Conservation (phyloP, 164 flowering plant genomes). For the Nymphaea thermarum region DNA sequence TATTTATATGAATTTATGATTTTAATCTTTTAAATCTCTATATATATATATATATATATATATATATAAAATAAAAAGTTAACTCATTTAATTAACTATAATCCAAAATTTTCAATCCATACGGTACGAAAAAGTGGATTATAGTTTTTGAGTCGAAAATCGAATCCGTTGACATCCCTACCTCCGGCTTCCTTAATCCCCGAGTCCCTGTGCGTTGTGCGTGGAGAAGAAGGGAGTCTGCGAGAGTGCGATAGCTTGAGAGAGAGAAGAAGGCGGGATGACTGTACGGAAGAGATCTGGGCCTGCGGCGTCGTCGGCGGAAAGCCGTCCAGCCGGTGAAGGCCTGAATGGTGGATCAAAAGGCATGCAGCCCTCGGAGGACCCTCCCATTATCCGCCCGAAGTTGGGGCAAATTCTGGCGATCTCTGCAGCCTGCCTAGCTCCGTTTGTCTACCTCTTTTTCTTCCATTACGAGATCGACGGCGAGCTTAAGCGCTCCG, state of each 20-base stretch:
- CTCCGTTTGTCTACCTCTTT: conserved; percentile 49
- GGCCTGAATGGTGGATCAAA: not conserved
- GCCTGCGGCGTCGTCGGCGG: not conserved
- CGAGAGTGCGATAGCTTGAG: not conserved
- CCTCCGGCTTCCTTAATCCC: too few species aligned
- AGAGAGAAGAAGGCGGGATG: not conserved
- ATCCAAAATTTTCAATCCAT: too few species aligned
- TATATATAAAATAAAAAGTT: too few species aligned
- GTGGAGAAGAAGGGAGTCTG: too few species aligned
- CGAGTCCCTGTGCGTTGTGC: too few species aligned
- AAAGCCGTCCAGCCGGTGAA: not conserved
- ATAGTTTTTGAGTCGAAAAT: too few species aligned
- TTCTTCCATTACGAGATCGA: conserved; percentile 55
- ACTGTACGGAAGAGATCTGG: not conserved
- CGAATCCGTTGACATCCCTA: too few species aligned
- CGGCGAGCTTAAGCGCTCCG: conserved; percentile 39
- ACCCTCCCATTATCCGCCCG: conserved; percentile 38
- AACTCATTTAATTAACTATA: too few species aligned
- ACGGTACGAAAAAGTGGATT: too few species aligned
- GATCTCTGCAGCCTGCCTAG: conserved; percentile 16
- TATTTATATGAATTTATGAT: too few species aligned
- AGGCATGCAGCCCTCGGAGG: conserved; percentile 1
- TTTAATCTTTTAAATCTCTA: too few species aligned
- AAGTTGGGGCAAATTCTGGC: conserved; percentile 26
- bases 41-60: too few species aligned